Evolutionary conservation across 108 stramenopile species (phyloP).

Genomic region (Cyclotella cryptica): DNA sequence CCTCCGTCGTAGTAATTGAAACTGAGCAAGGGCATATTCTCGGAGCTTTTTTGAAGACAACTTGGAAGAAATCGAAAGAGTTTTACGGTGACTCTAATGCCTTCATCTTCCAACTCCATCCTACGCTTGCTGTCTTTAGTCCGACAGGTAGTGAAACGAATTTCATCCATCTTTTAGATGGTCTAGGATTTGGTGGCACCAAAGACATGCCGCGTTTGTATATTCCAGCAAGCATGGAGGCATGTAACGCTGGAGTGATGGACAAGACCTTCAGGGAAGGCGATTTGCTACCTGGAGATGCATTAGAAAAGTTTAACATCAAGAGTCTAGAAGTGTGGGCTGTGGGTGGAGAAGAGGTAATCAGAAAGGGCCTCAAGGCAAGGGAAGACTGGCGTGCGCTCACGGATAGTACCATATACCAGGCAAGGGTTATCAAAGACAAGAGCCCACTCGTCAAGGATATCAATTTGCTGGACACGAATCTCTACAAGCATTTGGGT

Average conservation of each 20-base stretch:
- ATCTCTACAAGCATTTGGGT: slow-evolving; percentile 44
- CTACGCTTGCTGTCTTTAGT: slow-evolving; percentile 43
- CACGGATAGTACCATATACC: slow-evolving; percentile 43
- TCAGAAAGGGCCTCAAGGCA: slow-evolving; percentile 37
- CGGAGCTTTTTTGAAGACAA: slow-evolving; percentile 43
- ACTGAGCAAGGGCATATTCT: slow-evolving; percentile 48
- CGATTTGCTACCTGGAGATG: slow-evolving; percentile 41
- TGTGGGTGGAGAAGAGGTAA: slow-evolving; percentile 42
- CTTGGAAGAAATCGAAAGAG: slow-evolving; percentile 41
- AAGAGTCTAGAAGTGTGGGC: slow-evolving; percentile 55
- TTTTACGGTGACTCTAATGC: slow-evolving; percentile 49
- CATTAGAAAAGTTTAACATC: slow-evolving; percentile 52
- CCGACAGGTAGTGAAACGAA: slow-evolving; percentile 42
- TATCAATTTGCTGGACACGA: slow-evolving; percentile 51
- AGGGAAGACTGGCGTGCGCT: slow-evolving; percentile 34
- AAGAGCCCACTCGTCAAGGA: slow-evolving; percentile 43
- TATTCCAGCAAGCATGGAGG: slow-evolving; percentile 50
- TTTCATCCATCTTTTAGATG: slow-evolving; percentile 51
- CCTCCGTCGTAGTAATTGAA: slow-evolving; percentile 40
- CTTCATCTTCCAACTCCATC: slow-evolving; percentile 50
- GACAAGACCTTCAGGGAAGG: slow-evolving; percentile 54
- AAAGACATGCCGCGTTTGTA: slow-evolving; percentile 47
- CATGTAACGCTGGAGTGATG: slow-evolving; percentile 49
- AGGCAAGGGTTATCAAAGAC: slow-evolving; percentile 49
- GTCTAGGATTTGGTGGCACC: slow-evolving; percentile 54